phyloP scores from a whole-genome alignment of 192 early-diverging fungal genomes.

The Entomortierella lignicola region DNA sequence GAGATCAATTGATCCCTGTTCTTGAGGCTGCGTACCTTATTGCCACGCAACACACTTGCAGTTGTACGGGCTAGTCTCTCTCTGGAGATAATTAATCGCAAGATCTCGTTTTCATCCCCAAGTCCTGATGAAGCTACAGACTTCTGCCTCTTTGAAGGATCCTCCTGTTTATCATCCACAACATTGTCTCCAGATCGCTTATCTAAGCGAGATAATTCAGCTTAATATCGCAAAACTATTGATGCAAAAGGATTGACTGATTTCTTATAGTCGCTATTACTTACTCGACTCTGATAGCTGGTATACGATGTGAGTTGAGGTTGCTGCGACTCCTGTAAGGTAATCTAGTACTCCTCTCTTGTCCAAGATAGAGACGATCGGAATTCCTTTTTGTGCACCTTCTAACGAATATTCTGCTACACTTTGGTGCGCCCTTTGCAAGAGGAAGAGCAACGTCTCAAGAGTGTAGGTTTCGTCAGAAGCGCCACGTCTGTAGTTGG shows the following conservation, averaged over 20 bases:
- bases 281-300: constrained; percentile 28
- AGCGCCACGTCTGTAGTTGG: constrained; percentile 67
- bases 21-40: constrained; percentile 35
- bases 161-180: constrained; percentile 44
- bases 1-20: neutral
- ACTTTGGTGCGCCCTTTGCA: constrained; percentile 70
- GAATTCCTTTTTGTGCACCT: constrained; percentile 66
- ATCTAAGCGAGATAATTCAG: neutral
- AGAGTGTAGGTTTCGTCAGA: constrained; percentile 75
- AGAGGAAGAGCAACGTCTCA: constrained; percentile 77
- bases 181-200: constrained; percentile 52
- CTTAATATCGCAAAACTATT: no score
- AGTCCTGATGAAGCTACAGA: constrained; percentile 21
- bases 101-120: constrained; percentile 47
- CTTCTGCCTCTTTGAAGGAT: constrained; percentile 52
- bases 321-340: constrained; percentile 69
- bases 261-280: neutral
- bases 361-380: constrained; percentile 81
- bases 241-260: neutral
- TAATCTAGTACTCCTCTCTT: constrained; percentile 77
- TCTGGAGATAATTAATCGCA: constrained; percentile 50
- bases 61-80: constrained; percentile 59
- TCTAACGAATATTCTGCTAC: constrained; percentile 81
- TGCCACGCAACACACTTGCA: constrained; percentile 56
- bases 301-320: constrained; percentile 52